phyloP scores from a whole-genome alignment of 164 flowering plant species.

The Vitis cinerea region DNA sequence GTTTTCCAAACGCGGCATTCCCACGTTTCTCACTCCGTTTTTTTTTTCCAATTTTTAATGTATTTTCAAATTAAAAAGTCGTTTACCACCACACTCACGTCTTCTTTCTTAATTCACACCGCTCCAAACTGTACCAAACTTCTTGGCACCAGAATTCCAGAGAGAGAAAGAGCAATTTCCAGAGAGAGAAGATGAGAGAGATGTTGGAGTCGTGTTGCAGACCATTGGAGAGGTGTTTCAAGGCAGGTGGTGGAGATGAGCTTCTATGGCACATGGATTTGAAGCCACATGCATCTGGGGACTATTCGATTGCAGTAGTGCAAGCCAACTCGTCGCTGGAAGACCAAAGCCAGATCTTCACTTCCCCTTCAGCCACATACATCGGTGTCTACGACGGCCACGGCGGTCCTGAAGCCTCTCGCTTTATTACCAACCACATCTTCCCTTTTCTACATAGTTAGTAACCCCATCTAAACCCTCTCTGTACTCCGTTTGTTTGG shows the following conservation, averaged over 20 bases:
- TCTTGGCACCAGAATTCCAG: background rate
- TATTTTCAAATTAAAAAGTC: background rate
- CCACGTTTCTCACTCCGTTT: background rate
- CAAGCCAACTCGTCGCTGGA: constrained; percentile 46
- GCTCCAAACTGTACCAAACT: no score
- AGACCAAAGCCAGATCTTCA: constrained; percentile 46
- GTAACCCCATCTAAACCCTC: background rate
- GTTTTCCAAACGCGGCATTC: constrained; percentile 1
- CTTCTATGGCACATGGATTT: constrained; percentile 42
- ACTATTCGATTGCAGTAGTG: constrained; percentile 44
- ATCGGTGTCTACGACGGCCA: constrained; percentile 59
- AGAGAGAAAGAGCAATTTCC: background rate
- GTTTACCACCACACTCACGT: background rate
- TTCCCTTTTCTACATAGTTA: constrained; percentile 41
- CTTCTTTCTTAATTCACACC: background rate
- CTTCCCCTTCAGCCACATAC: constrained; percentile 44
- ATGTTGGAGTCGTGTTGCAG: constrained; percentile 26
- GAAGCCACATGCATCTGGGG: constrained; percentile 47
- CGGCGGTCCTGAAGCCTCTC: constrained; percentile 56
- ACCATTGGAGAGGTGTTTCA: constrained; percentile 31
- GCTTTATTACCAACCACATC: constrained; percentile 36
- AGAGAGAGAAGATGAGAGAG: background rate
- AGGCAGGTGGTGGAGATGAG: constrained; percentile 24
- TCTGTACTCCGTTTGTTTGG: background rate
- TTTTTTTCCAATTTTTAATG: background rate